Conservation (phyloP, 73 alveolate species). For the Paramecium tetraurelia region DNA sequence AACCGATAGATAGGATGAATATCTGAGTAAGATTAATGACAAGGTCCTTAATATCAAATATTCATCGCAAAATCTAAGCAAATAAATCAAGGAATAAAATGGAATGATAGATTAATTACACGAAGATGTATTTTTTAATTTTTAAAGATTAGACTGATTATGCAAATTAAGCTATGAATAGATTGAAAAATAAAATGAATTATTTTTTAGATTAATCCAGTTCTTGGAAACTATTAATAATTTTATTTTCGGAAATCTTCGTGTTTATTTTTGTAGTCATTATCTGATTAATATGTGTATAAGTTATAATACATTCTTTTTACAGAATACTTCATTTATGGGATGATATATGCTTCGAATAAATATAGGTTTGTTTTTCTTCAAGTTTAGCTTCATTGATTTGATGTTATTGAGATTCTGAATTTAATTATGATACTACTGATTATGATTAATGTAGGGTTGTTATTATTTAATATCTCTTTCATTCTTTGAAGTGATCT, state of each 20-base stretch:
- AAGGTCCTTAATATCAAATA: neutral
- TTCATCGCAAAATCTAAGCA: neutral
- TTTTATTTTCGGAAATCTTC: neutral
- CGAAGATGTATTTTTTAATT: neutral
- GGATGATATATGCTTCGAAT: neutral
- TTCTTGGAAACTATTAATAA: neutral
- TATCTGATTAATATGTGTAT: neutral
- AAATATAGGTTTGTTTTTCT: neutral
- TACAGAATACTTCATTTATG: slow-evolving; percentile 8
- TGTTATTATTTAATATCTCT: neutral
- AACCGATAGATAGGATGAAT: neutral
- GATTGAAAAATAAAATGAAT: neutral
- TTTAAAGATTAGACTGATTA: neutral
- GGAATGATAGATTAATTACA: neutral
- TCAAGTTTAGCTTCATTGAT: neutral
- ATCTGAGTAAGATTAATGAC: neutral
- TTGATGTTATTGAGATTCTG: neutral
- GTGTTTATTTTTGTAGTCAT: neutral
- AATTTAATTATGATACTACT: neutral
- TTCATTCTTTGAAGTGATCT: slow-evolving; percentile 8
- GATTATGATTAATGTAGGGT: neutral
- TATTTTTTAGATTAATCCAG: neutral
- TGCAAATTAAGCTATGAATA: neutral
- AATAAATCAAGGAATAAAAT: neutral
- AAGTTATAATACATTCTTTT: neutral